Percentiles rank a stretch among this genome's conserved stretches.
Conservation (phyloP, 108 stramenopile species). For the Nannochloropsis salina region DNA sequence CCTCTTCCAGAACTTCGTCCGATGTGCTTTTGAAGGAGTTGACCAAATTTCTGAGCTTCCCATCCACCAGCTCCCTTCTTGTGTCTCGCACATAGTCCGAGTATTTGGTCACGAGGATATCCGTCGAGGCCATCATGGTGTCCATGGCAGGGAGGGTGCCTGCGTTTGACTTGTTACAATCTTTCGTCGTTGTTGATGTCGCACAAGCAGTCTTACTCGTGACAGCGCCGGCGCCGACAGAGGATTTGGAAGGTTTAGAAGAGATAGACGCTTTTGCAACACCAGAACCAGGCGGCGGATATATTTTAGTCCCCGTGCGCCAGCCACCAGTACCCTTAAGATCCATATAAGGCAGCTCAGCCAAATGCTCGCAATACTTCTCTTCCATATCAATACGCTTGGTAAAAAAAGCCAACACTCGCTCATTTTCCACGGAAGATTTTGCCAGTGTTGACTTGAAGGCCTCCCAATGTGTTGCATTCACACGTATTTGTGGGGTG, state of each 20-base stretch:
- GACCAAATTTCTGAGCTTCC: background rate
- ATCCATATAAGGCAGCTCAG: background rate
- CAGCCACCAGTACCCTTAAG: background rate
- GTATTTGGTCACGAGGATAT: background rate
- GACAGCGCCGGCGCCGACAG: background rate
- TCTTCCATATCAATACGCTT: slow-evolving; percentile 3
- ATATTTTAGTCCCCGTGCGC: background rate
- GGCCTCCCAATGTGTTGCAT: background rate
- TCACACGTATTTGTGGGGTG: background rate
- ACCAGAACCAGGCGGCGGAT: background rate
- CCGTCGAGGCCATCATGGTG: background rate
- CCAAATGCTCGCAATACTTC: background rate
- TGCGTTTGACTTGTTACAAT: background rate
- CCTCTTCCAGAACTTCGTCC: background rate
- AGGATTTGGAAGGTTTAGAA: background rate
- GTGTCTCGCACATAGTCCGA: background rate
- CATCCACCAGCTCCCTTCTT: background rate
- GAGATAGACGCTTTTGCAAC: background rate
- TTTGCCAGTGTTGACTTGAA: background rate
- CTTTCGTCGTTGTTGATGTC: background rate
- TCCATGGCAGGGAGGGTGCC: background rate
- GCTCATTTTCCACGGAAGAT: background rate
- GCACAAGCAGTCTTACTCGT: background rate
- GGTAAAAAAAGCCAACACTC: background rate
- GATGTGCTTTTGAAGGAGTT: background rate